phyloP scores from a whole-genome alignment of 129 eudicot genomes.

The Kitagawia praeruptora region DNA sequence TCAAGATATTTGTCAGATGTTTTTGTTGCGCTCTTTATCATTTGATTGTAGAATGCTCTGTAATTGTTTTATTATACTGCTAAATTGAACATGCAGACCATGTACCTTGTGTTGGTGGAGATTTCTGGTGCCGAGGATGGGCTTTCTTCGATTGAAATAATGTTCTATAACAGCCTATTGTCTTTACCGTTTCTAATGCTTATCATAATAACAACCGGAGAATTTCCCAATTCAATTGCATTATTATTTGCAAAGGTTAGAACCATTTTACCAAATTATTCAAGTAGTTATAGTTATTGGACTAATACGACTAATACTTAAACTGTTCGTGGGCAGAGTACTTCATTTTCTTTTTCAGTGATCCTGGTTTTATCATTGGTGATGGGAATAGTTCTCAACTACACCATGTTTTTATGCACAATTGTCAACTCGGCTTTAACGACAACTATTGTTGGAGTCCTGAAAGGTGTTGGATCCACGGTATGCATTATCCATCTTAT shows the following conservation, averaged over 20 bases:
- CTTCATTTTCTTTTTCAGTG: constrained; percentile 50
- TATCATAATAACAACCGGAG: constrained; percentile 71
- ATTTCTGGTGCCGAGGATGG: constrained; percentile 96
- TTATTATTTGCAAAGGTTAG: constrained; percentile 76
- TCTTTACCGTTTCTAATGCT: constrained; percentile 78
- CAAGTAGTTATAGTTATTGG: not conserved
- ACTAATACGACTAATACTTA: not conserved
- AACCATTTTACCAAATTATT: not conserved
- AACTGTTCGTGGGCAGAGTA: constrained; percentile 52
- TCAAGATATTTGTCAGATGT: not conserved
- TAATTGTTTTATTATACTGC: constrained; percentile 7
- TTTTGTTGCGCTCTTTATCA: not conserved
- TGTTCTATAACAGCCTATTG: constrained; percentile 86
- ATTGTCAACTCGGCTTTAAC: constrained; percentile 94
- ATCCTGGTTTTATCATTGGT: constrained; percentile 71
- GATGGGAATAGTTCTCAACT: constrained; percentile 95
- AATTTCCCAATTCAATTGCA: constrained; percentile 71
- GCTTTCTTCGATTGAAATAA: constrained; percentile 85
- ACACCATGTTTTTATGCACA: constrained; percentile 97
- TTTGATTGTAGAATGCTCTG: not conserved
- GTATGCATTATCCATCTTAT: constrained; percentile 33
- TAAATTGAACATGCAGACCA: constrained; percentile 61
- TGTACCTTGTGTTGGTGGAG: constrained; percentile 97
- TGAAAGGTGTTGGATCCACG: constrained; percentile 96
- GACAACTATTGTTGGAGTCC: constrained; percentile 97